Base-by-base conservation (phyloP, 768 basidiomycete species). In the Rickenella mellea region DNA sequence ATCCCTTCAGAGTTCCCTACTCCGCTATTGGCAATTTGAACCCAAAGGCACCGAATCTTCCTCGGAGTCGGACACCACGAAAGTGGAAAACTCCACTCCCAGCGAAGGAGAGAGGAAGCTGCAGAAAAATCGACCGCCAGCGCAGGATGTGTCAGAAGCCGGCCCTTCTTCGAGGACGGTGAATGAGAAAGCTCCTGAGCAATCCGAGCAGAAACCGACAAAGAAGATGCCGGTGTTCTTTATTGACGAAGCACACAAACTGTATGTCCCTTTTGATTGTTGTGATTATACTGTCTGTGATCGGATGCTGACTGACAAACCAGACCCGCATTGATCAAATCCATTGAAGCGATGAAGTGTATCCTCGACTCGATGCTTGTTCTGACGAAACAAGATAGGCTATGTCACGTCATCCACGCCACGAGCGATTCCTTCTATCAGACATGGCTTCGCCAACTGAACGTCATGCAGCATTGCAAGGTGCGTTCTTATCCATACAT, bases 401-500 rank as follows among this genome's bases (percentile, higher is more conserved):
- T 90, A 11, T 84, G 82, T 52, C 84, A 88, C 53, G 80, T 88
- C 52, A 77, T 87, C 39, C 83, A 87, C 48, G 82, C 82, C 5
- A 83, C 84, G 4, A 85, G 82, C 51, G 84, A 89, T 49, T 83
- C 85, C 0, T 87, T 87, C 60, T 89, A 87, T 53, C 85, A 86
- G 50, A 83, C 80, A 10, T 86, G 82, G 83, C 66, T 89, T 35
- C 69, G 83, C 46, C 83, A 85, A 53, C 66, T 85, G 41, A 85
- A 83, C 47, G 73, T 87, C 39, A 80, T 83, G 69, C 83, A 85
- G 52, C 82, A 87, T 55, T 89, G 85, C 67, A 87, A 83, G 65
- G 81, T 81, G 6, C 27, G 48, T 42, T 6, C 26, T 8, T 11
- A 27, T 14, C 33, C 8, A 10, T 14, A 21, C 1, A n/a, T 27